Evolutionary conservation across 176 grass and related monocot species (phyloP).

Genomic region (Musa itinerans): DNA sequence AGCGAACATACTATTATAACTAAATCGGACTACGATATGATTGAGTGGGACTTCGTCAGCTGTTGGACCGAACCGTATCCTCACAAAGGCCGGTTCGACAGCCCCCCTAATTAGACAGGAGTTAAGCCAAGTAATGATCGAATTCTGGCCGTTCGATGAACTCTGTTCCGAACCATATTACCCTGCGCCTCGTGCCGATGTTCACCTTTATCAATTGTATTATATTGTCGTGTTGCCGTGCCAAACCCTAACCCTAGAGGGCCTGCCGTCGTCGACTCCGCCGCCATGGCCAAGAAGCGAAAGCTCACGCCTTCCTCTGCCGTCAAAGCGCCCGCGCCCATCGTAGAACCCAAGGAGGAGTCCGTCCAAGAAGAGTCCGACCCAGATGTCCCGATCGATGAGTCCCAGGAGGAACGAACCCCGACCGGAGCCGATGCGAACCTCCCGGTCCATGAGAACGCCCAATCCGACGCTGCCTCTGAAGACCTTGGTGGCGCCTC

Average conservation of each 20-base stretch:
- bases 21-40: no score
- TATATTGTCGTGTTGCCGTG: not conserved
- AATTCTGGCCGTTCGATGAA: not conserved
- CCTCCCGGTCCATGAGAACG: not conserved
- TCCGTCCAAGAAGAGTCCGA: not conserved
- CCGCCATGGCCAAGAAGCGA: conserved; percentile 85
- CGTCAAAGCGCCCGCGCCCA: not conserved
- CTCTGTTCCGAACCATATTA: not conserved
- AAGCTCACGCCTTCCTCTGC: conserved; percentile 33
- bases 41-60: no score
- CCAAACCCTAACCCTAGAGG: conserved; percentile 42
- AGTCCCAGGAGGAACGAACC: not conserved
- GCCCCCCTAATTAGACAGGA: no score
- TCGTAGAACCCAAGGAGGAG: not conserved
- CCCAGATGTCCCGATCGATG: not conserved
- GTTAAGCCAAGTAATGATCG: not conserved
- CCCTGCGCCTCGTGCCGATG: no score
- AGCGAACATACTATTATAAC: no score
- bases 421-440: not conserved
- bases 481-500: not conserved
- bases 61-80: no score
- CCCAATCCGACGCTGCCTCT: not conserved
- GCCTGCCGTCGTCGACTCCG: not conserved
- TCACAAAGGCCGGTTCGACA: no score
- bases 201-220: not conserved